Base-by-base conservation (phyloP, 164 flowering plant genomes). In the Magnolia officinalis region DNA sequence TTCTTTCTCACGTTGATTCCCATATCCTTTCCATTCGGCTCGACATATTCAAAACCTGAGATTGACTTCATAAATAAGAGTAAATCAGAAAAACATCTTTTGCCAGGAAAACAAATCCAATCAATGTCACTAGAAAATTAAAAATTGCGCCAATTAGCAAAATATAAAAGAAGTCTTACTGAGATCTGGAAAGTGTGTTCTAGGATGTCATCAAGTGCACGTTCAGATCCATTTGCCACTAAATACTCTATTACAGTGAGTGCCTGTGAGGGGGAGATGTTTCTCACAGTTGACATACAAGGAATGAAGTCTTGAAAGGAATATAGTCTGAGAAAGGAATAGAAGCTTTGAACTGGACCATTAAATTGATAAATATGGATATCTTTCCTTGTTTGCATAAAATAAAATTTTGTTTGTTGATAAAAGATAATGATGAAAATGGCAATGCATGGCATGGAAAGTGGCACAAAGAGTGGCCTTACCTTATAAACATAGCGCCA, bases 401-500 rank as follows among this genome's bases (percentile, higher is more conserved):
- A 37, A 37, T 37, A 37, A 37, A 37, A 37, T 37, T 37, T 37
- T 37, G 45, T 3, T 37, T 37, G 45, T 37, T 37, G 45, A 37
- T 37, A 37, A 37, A 37, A 37, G 45, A 37, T 37, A 37, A 37
- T 37, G 45, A 37, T 37, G 45, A 37, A 37, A 37, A 37, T 37
- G 6, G 45, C 4, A 37, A 37, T 37, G 45, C 45, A 19, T 13
- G 16, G 11, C 18, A 67, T 7, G 49, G 8, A 23, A 67, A 67
- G 45, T 67, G 49, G 16, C 45, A 29, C 24, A 51, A 55, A 51
- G 31, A 24, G 23, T 21, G 0, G 45, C 31, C 76, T 23, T 63
- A 96, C 99, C 98, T 96, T 96, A 75, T 96, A 96, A 31, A 91
- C 98, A 86, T 84, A 84, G 67, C 99, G 98, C 99, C 99, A 96